Conservation (phyloP, 257 asterid species). For the Solanum chilense region DNA sequence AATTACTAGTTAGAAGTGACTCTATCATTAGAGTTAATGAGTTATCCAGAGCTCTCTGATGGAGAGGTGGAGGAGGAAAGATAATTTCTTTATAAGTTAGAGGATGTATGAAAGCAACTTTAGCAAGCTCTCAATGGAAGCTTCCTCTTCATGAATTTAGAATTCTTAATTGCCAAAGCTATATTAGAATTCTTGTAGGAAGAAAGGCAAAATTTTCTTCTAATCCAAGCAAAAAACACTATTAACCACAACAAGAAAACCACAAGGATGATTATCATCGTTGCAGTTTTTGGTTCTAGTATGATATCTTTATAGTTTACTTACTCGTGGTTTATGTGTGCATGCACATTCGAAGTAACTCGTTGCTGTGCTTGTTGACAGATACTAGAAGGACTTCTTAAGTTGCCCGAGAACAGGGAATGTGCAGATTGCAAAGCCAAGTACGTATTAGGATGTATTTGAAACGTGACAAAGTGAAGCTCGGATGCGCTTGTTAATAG, state of each 20-base stretch:
- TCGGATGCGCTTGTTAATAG: not conserved
- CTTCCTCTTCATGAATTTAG: not conserved
- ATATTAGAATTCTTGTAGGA: not conserved
- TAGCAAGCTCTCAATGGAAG: not conserved
- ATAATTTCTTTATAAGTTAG: not conserved
- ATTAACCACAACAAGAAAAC: not conserved
- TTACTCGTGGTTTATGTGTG: not conserved
- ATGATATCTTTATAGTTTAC: not conserved
- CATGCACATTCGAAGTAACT: not conserved
- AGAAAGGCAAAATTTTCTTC: not conserved
- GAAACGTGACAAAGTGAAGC: not conserved
- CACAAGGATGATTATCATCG: not conserved
- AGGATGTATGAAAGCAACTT: not conserved
- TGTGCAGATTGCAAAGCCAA: conserved; percentile 98
- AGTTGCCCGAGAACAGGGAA: conserved; percentile 96
- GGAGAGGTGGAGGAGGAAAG: not conserved
- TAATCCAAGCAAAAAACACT: not conserved
- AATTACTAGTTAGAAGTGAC: not conserved
- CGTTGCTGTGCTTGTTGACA: conserved; percentile 22
- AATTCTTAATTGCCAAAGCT: not conserved
- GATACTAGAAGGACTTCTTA: conserved; percentile 95
- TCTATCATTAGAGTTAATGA: not conserved
- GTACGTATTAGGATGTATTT: conserved; percentile 32
- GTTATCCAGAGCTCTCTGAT: not conserved
- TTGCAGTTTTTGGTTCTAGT: not conserved